Evolutionary conservation across 371 early-diverging fungal species (phyloP).

Genomic region (Dinochytrium kinnereticum): DNA sequence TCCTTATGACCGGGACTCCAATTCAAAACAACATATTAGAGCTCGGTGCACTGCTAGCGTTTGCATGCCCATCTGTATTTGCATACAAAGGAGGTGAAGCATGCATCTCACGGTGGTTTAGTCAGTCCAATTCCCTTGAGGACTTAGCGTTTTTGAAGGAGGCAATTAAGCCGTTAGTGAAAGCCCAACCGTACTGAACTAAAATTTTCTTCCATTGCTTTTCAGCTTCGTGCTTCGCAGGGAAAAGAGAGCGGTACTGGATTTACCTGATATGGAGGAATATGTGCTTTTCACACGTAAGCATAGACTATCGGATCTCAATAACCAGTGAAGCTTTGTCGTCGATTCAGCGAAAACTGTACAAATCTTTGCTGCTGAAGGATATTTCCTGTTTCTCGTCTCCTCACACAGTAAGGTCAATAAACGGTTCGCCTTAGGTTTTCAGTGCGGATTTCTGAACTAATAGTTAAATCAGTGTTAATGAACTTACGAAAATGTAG

Average conservation of each 20-base stretch:
- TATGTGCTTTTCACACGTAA: conserved; percentile 35
- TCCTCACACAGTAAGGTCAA: conserved; percentile 18
- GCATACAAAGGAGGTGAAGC: conserved; percentile 31
- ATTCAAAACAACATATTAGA: conserved; percentile 62
- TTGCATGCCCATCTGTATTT: conserved; percentile 63
- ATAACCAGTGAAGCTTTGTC: conserved; percentile 30
- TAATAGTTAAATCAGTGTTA: conserved; percentile 90
- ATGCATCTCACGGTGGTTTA: background rate
- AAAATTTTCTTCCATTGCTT: background rate
- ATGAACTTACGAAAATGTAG: conserved; percentile 99
- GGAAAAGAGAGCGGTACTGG: conserved; percentile 34
- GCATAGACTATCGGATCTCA: background rate
- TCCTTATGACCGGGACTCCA: conserved; percentile 63
- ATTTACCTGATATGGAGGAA: conserved; percentile 36
- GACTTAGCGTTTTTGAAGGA: conserved; percentile 18
- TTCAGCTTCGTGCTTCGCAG: conserved; percentile 33
- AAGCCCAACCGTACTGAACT: background rate
- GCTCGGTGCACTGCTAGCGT: conserved; percentile 62
- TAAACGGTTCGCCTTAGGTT: conserved; percentile 26
- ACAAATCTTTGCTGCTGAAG: conserved; percentile 36
- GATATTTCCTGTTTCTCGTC: conserved; percentile 31
- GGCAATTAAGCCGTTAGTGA: conserved; percentile 21
- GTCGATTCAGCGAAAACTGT: conserved; percentile 27
- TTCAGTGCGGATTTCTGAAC: conserved; percentile 63
- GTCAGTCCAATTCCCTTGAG: background rate